Evolutionary conservation across 768 basidiomycete species (phyloP).

Genomic region (Amanita rubescens): DNA sequence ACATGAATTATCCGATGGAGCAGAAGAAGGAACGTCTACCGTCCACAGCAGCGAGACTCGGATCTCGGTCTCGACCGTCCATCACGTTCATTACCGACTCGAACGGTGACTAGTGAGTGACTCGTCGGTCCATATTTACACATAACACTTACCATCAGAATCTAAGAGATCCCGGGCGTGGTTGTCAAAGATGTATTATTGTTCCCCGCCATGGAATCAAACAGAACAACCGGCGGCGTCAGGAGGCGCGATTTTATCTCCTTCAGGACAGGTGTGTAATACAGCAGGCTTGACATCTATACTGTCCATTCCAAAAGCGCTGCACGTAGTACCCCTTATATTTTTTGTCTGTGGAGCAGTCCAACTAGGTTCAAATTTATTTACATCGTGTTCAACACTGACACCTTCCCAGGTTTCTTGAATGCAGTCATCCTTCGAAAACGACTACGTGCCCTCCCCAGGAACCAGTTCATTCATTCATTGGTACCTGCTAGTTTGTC

Average conservation of each 20-base stretch:
- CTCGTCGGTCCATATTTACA: constrained; percentile 23
- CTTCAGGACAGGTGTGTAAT: neutral
- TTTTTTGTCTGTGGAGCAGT: too few relatives aligned
- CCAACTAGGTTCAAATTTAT: too few relatives aligned
- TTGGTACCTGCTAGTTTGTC: too few relatives aligned
- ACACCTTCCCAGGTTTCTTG: too few relatives aligned
- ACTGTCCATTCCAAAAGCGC: neutral
- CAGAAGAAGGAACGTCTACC: too few relatives aligned
- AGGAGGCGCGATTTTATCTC: neutral
- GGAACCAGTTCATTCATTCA: too few relatives aligned
- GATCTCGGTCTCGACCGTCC: constrained; percentile 88
- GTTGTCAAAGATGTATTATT: constrained; percentile 96
- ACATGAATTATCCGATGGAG: constrained; percentile 98
- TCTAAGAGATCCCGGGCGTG: constrained; percentile 22
- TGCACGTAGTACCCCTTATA: neutral
- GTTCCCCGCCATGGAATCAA: constrained; percentile 97
- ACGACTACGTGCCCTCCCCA: too few relatives aligned
- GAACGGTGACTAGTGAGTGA: too few relatives aligned
- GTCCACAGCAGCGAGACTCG: too few relatives aligned
- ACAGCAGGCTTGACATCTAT: neutral
- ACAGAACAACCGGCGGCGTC: constrained; percentile 25
- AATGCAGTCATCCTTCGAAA: too few relatives aligned
- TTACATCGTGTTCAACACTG: too few relatives aligned
- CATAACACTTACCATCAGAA: neutral
- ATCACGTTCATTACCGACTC: constrained; percentile 99